Evolutionary conservation across 345 rosid genomes (phyloP), one percentile per base, ranked within the genome.

Genomic region (Gossypium australe): DNA sequence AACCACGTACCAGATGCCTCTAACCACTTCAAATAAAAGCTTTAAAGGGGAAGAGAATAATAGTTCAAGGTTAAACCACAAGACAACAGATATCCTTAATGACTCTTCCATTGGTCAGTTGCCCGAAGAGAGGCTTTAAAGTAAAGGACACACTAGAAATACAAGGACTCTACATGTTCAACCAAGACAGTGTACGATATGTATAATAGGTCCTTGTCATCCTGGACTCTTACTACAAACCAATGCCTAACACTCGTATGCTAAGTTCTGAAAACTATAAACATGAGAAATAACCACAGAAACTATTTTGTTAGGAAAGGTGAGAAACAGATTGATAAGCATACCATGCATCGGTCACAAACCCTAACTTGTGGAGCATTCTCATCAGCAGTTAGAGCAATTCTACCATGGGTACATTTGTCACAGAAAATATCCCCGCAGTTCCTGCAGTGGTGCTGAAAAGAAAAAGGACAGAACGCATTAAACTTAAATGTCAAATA

Each of bases 381-480:
- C 75, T 91, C 98, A 70, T 95, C 99, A 25, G 97, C 94, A 75
- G 94, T 95, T 66, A 95, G 97, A 78, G 97, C 94, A 81, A 85
- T 90, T 84, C 98, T 89, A 70, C 97, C 97, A 61, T 89, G 92
- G 41, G 94, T 95, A 71, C 99, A 95, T 82, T 93, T 93, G 89
- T 95, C 99, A 74, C 99, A 95, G 84, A 90, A 96, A 76, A 96
- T 90, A 81, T 96, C 99, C 67, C 99, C 98, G 78, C 98, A 96
- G 76, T 96, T 96, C 84, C 98, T 85, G 84, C 99, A 96, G 78
- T 96, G 99, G 84, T 96, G 99, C 99, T 96, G 95, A 34, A 75
- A 78, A 11, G 57, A 14, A 69, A 11, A 74, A 57, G 41, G 78
- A 53, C 49, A 69, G 3, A 72, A 18, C 34, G 57, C 20, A 70